These are phyloP conservation scores for Plasmodium ovale DNA, from an alignment of 169 alveolate species.

Conservation along the genomic window DNA sequence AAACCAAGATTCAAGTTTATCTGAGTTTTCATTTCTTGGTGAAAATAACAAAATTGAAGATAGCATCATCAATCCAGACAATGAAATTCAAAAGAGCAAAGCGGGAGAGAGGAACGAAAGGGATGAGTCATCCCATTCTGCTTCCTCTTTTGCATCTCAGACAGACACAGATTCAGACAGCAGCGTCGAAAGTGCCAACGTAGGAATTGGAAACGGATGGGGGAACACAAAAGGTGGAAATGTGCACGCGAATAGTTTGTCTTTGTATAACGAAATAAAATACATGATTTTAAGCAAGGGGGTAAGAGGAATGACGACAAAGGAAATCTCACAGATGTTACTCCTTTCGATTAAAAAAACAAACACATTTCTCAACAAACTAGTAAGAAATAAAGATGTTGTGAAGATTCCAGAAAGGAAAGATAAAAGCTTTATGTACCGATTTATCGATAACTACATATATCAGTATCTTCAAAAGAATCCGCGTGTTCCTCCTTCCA, in stretches of 20 bases:
- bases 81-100: not conserved
- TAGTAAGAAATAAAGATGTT: constrained; percentile 48
- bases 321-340: constrained; percentile 37
- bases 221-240: not conserved
- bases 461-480: constrained; percentile 66
- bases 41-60: constrained; percentile 14
- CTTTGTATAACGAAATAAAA: constrained; percentile 44
- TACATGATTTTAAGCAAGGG: constrained; percentile 65
- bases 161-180: constrained; percentile 4
- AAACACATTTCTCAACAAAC: constrained; percentile 32
- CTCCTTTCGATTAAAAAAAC: constrained; percentile 61
- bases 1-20: constrained; percentile 23
- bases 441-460: constrained; percentile 58
- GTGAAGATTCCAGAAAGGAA: constrained; percentile 70
- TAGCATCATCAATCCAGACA: too few species aligned
- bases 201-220: not conserved
- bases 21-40: constrained; percentile 38
- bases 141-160: not conserved
- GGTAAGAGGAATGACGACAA: constrained; percentile 60
- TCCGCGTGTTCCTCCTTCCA: not conserved
- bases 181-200: not conserved
- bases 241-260: constrained; percentile 12
- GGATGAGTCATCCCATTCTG: not conserved
- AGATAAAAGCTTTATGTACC: constrained; percentile 68
- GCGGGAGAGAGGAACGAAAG: constrained; percentile 4